A percentile compares a stretch with the other conserved stretches of the same genome.
phyloP scores from a whole-genome alignment of 345 rosid genomes.

The Gossypium rotundifolium region DNA sequence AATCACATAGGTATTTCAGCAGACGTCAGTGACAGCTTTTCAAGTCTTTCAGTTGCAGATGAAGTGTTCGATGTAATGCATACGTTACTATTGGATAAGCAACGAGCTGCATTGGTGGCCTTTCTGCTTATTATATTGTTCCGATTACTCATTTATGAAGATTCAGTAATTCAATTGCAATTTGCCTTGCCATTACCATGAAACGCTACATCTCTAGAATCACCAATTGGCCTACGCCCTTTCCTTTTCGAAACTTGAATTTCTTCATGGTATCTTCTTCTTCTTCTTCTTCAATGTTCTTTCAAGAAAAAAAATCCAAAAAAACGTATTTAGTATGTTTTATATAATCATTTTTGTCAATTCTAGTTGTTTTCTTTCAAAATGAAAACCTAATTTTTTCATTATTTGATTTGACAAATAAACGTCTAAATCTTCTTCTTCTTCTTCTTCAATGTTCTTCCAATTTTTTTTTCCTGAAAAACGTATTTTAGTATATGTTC shows the following conservation, averaged over 20 bases:
- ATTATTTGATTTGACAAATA: neutral
- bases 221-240: neutral
- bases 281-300: neutral
- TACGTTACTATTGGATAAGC: too few relatives aligned
- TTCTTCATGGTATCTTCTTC: slow-evolving; percentile 6
- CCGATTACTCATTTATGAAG: too few relatives aligned
- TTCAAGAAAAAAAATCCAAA: neutral
- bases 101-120: too few relatives aligned
- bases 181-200: neutral
- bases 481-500: neutral
- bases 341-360: too few relatives aligned
- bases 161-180: too few relatives aligned
- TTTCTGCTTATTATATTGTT: too few relatives aligned
- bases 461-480: neutral
- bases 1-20: too few relatives aligned
- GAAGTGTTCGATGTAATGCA: too few relatives aligned
- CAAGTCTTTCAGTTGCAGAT: too few relatives aligned
- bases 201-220: neutral
- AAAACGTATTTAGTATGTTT: neutral
- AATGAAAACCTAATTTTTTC: neutral
- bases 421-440: neutral
- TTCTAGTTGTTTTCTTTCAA: neutral
- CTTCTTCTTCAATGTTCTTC: neutral
- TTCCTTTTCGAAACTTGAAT: neutral
- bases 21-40: too few relatives aligned